phyloP scores from a whole-genome alignment of 208 protist genomes.

The Acanthamoeba quina region DNA sequence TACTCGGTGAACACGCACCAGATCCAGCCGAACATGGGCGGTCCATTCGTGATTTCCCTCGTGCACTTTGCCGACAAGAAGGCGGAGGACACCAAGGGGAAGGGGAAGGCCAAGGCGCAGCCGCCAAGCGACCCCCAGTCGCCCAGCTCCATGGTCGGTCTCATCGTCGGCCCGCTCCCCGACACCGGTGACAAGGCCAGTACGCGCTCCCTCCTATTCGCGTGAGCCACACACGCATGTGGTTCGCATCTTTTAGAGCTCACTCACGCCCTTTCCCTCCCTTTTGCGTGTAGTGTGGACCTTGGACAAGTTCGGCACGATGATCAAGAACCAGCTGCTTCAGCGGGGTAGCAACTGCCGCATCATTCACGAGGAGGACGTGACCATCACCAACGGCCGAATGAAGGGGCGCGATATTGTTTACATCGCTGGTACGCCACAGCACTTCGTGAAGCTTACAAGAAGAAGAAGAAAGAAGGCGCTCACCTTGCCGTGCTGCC shows the following conservation, averaged over 20 bases:
- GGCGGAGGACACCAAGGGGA: neutral
- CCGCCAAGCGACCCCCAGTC: neutral
- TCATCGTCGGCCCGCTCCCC: conserved; percentile 28
- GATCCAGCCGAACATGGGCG: conserved; percentile 18
- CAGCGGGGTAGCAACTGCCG: conserved; percentile 16
- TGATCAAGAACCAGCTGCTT: conserved; percentile 34
- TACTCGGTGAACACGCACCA: neutral
- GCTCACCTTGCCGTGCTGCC: neutral
- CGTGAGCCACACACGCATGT: no score
- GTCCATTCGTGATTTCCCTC: conserved; percentile 4
- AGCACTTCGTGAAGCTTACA: no score
- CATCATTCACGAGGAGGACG: neutral
- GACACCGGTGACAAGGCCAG: neutral
- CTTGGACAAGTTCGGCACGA: conserved; percentile 31
- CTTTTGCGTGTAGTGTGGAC: neutral
- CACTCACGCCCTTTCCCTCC: neutral
- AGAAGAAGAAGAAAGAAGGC: neutral
- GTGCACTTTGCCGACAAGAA: conserved; percentile 32
- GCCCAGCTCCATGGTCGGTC: conserved; percentile 21
- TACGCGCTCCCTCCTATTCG: neutral
- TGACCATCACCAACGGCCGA: conserved; percentile 26
- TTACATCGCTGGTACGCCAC: neutral
- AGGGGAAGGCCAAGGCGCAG: neutral
- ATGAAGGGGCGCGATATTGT: conserved; percentile 34
- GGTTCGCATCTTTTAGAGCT: no score